These are phyloP conservation scores for Phytopythium boreale DNA, from an alignment of 352 stramenopile genomes.

Conservation along the genomic window DNA sequence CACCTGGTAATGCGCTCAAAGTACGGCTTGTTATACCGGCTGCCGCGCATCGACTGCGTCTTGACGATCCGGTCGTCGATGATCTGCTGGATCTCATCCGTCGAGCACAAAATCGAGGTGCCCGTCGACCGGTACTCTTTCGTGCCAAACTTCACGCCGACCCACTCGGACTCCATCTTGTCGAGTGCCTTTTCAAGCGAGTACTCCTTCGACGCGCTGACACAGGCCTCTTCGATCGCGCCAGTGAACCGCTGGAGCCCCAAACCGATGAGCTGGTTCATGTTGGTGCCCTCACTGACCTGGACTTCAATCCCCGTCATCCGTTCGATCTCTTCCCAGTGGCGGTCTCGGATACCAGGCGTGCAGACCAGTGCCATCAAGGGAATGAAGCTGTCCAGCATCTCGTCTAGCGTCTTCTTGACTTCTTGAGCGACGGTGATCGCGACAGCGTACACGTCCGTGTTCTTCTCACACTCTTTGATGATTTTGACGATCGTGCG, in stretches of 20 bases:
- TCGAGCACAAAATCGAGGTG: conserved; percentile 88
- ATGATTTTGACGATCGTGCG: conserved; percentile 88
- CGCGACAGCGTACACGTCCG: conserved; percentile 72
- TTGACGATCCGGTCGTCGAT: conserved; percentile 96
- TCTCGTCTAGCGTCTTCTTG: conserved; percentile 81
- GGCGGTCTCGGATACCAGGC: conserved; percentile 88
- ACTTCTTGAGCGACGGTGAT: conserved; percentile 80
- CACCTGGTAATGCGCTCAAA: conserved; percentile 84
- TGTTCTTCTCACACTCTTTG: conserved; percentile 90
- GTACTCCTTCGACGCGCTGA: conserved; percentile 94
- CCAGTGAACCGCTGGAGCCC: conserved; percentile 80
- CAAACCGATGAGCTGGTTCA: conserved; percentile 90
- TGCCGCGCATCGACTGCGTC: conserved; percentile 93
- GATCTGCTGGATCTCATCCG: conserved; percentile 92
- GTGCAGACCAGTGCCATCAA: conserved; percentile 92
- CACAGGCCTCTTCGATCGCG: conserved; percentile 91
- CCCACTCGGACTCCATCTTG: conserved; percentile 94
- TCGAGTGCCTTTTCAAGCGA: conserved; percentile 91
- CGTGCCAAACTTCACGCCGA: conserved; percentile 89
- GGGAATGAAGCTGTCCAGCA: conserved; percentile 87
- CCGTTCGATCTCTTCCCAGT: conserved; percentile 92
- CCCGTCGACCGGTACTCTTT: conserved; percentile 93
- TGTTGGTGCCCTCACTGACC: conserved; percentile 88
- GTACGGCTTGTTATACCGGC: conserved; percentile 92
- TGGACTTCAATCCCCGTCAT: conserved; percentile 87